Base-by-base conservation (phyloP, 805 yeast species). In the Osmozyma mogii region DNA sequence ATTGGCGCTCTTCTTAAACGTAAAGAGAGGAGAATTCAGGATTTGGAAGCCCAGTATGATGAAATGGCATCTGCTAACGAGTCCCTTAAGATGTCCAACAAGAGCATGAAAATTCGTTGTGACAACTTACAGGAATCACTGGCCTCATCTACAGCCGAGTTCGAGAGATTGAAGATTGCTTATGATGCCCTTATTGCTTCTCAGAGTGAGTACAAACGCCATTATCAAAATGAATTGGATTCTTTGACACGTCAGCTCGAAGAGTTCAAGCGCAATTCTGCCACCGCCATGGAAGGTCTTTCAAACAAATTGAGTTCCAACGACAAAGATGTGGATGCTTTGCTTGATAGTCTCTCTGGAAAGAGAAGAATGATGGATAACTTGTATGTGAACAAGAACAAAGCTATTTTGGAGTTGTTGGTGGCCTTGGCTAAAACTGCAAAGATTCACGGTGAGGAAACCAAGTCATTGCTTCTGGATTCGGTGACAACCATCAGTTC, bases 1-100 rank as follows among this genome's bases (percentile, higher is more conserved):
- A 63, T 80, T 24, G 78, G 71, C 44, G 75, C 85, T 1, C 56
- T 82, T 38, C 55, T 84, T 35, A 73, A 70, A 37, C 61, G 94
- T 30, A 81, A 82, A 44, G 85, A 81, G 43, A 64, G 88, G 29
- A 61, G 84, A 30, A 69, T 82, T 15, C 45, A 59, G 17, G 89
- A 80, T 40, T 55, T 83, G 43, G 94, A 84, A 49, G 59, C 55
- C 23, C 75, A 73, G 40, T 52, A 69, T 33, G 64, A 65, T 31
- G 74, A 69, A 14, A 43, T 70, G n/a, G 44, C 58, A 24, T 58
- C 72, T 6, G 49, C 54, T 13, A 60, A 65, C 17, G 81, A 76
- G 37, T 56, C 68, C 12, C 53, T 70, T 32, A 62, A 64, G 34
- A 63, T 68, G 43, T 69, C 69, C 32, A 56, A 65, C 29, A 70